Conservation (phyloP, 2,329 filamentous ascomycete species). For the Colletotrichum spinosum region DNA sequence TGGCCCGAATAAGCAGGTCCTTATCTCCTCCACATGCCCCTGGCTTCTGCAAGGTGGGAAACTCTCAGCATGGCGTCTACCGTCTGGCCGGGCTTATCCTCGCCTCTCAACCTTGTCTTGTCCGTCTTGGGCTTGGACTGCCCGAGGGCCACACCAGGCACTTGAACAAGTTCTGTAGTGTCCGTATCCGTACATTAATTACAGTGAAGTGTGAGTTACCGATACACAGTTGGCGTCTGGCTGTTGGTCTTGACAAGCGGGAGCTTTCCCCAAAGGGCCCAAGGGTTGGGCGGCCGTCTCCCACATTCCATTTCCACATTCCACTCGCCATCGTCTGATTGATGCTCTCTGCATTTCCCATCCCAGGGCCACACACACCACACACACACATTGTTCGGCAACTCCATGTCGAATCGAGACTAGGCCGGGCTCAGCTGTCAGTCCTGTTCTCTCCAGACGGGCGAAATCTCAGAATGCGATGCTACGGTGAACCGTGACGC, state of each 20-base stretch:
- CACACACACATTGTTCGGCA: too few relatives aligned
- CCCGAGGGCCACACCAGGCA: too few relatives aligned
- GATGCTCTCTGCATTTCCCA: background rate
- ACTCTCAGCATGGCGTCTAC: conserved; percentile 16
- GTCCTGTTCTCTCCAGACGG: conserved; percentile 4
- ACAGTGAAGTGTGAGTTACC: background rate
- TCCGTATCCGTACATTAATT: background rate
- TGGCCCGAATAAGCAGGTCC: conserved; percentile 36
- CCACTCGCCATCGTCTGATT: background rate
- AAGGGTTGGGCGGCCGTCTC: conserved; percentile 13
- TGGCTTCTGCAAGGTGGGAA: conserved; percentile 2
- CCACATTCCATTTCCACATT: conserved; percentile 12
- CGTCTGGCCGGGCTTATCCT: conserved; percentile 31
- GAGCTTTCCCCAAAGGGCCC: conserved; percentile 24
- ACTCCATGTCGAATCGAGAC: background rate
- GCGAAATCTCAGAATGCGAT: conserved; percentile 1
- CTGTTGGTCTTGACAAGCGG: conserved; percentile 7
- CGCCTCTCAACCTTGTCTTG: conserved; percentile 6
- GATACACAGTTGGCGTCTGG: background rate
- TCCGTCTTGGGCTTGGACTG: too few relatives aligned
- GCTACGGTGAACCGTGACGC: conserved; percentile 1
- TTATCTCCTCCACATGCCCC: conserved; percentile 36
- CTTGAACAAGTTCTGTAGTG: background rate
- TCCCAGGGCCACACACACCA: background rate
- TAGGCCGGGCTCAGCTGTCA: background rate